Evolutionary conservation across 2,329 filamentous ascomycete genomes (phyloP).

Genomic region (Talaromyces amestolkiae): DNA sequence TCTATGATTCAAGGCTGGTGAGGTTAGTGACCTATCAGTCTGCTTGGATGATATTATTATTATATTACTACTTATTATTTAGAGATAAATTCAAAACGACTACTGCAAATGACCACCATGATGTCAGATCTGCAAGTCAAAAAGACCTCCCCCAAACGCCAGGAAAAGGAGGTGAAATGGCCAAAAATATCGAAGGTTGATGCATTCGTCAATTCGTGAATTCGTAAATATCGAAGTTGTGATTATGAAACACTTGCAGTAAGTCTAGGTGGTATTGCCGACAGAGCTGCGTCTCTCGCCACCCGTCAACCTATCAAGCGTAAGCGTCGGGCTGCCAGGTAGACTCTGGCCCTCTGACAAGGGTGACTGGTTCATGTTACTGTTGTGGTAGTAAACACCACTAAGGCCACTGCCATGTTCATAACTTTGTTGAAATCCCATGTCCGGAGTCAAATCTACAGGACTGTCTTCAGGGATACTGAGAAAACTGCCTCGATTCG

Average conservation of each 20-base stretch:
- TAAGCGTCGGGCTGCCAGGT: constrained; percentile 18
- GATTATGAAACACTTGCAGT: constrained; percentile 25
- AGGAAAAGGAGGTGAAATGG: background rate
- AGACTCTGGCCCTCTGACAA: constrained; percentile 16
- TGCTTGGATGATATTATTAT: too few relatives aligned
- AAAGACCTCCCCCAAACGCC: background rate
- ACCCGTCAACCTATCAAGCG: constrained; percentile 8
- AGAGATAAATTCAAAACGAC: background rate
- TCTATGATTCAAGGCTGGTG: too few relatives aligned
- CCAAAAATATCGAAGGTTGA: background rate
- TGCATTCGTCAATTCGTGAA: constrained; percentile 4
- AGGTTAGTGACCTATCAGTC: too few relatives aligned
- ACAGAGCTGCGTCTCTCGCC: constrained; percentile 15
- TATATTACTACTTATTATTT: too few relatives aligned
- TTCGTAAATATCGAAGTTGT: constrained; percentile 31
- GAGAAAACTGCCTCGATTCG: constrained; percentile 37
- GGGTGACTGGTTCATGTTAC: background rate
- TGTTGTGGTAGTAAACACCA: constrained; percentile 1
- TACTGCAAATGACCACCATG: background rate
- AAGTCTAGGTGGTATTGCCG: background rate
- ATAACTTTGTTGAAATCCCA: background rate
- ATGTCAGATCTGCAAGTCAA: background rate
- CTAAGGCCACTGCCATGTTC: background rate
- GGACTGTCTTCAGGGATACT: constrained; percentile 33
- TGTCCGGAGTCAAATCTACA: constrained; percentile 14